phyloP scores from a whole-genome alignment of 352 stramenopile species.

The Globisporangium apiculatum region DNA sequence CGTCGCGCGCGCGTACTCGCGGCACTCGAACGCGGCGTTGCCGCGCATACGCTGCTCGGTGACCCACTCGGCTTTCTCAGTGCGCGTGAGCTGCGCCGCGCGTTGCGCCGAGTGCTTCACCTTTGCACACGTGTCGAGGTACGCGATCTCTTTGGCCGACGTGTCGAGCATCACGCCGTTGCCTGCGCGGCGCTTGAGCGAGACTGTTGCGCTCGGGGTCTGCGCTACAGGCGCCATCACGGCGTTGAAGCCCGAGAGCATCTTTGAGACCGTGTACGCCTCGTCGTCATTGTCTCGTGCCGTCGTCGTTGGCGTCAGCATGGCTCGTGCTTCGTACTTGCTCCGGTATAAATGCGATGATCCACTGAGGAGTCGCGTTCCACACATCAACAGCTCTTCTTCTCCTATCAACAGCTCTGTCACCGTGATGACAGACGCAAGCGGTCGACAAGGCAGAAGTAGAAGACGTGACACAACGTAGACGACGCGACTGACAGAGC shows the following conservation, averaged over 20 bases:
- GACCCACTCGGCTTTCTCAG: conserved; percentile 40
- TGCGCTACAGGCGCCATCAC: conserved; percentile 61
- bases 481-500: no score
- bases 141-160: conserved; percentile 61
- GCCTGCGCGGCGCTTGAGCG: conserved; percentile 63
- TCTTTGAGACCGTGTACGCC: conserved; percentile 82
- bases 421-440: no score
- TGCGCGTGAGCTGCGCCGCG: conserved; percentile 27
- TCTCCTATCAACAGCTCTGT: no score
- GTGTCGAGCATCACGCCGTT: conserved; percentile 82
- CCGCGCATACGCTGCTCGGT: conserved; percentile 26
- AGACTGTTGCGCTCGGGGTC: conserved; percentile 35
- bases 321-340: background rate
- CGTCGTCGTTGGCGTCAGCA: background rate
- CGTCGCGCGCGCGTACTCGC: conserved; percentile 39
- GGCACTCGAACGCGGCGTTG: conserved; percentile 47
- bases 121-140: conserved; percentile 66
- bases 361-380: no score
- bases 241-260: conserved; percentile 76
- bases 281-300: conserved; percentile 5
- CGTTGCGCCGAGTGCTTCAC: conserved; percentile 65
- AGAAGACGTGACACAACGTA: no score
- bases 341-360: no score
- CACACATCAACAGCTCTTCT: no score
- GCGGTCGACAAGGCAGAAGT: no score